A percentile compares a stretch with the other conserved stretches of the same genome.
These are phyloP conservation scores for Melanomma pulvis-pyrius DNA, from an alignment of 495 filamentous ascomycete species.

Conservation along the genomic window DNA sequence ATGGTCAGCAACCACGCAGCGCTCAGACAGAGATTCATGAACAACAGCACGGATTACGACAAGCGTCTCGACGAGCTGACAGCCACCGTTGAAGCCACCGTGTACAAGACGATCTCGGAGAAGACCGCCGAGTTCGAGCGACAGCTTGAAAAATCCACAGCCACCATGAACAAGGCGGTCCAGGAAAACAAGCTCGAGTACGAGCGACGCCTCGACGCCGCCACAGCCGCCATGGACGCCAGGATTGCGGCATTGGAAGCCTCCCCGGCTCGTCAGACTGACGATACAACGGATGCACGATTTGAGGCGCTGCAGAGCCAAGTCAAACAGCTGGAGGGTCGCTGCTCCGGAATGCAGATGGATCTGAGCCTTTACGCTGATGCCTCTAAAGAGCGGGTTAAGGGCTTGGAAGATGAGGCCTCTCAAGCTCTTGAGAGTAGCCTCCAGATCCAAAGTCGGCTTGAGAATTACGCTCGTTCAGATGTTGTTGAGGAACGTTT, in stretches of 20 bases:
- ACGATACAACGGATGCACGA: neutral
- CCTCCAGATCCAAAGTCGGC: neutral
- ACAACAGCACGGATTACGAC: neutral
- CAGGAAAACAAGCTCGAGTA: too few relatives aligned
- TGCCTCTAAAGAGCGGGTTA: neutral
- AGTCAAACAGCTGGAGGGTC: neutral
- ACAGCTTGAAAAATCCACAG: neutral
- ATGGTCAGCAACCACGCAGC: neutral
- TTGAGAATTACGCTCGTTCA: neutral
- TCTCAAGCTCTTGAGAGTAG: neutral
- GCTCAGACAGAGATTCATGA: neutral
- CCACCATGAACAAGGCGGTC: neutral
- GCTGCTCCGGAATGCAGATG: neutral
- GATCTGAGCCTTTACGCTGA: neutral
- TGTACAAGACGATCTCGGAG: neutral
- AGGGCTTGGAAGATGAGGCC: neutral
- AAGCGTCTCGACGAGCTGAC: neutral
- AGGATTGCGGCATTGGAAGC: neutral
- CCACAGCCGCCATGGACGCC: neutral
- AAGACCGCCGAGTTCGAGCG: neutral
- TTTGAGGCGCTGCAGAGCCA: neutral
- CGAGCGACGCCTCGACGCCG: too few relatives aligned
- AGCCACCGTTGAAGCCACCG: neutral
- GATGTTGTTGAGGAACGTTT: too few relatives aligned
- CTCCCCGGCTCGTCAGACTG: neutral